phyloP scores from a whole-genome alignment of 257 asterid genomes.

The Solanum chmielewskii region DNA sequence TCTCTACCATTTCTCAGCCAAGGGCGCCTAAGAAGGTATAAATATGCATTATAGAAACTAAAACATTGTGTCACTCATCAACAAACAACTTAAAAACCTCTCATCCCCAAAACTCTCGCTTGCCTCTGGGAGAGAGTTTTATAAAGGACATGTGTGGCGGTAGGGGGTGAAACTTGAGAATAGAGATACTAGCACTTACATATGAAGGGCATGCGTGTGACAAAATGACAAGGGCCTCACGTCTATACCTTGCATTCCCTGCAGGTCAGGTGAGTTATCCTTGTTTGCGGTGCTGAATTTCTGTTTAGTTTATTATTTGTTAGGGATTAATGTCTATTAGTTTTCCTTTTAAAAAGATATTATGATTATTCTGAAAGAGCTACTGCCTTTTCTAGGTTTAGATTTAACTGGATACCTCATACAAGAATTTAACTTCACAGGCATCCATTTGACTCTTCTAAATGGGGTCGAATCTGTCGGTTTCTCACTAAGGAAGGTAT shows the following conservation, averaged over 20 bases:
- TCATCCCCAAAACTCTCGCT: background rate
- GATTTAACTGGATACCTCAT: background rate
- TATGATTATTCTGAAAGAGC: background rate
- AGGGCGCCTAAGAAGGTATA: background rate
- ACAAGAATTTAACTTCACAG: constrained; percentile 19
- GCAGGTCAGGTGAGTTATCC: background rate
- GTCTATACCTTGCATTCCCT: background rate
- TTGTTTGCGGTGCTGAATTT: background rate
- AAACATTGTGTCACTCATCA: background rate
- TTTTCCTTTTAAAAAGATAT: background rate
- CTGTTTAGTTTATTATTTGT: background rate
- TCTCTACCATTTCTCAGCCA: background rate
- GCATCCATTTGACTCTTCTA: constrained; percentile 97
- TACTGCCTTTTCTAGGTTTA: background rate
- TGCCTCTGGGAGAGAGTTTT: background rate
- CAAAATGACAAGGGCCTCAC: background rate
- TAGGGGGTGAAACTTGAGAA: background rate
- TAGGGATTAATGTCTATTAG: background rate
- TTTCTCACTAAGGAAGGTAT: constrained; percentile 57
- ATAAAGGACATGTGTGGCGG: background rate
- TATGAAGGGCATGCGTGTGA: background rate
- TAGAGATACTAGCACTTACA: background rate
- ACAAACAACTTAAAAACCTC: background rate
- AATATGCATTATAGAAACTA: background rate
- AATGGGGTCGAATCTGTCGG: constrained; percentile 92